These are phyloP conservation scores for Viridothelium virens DNA, from an alignment of 495 filamentous ascomycete genomes.

Conservation along the genomic window DNA sequence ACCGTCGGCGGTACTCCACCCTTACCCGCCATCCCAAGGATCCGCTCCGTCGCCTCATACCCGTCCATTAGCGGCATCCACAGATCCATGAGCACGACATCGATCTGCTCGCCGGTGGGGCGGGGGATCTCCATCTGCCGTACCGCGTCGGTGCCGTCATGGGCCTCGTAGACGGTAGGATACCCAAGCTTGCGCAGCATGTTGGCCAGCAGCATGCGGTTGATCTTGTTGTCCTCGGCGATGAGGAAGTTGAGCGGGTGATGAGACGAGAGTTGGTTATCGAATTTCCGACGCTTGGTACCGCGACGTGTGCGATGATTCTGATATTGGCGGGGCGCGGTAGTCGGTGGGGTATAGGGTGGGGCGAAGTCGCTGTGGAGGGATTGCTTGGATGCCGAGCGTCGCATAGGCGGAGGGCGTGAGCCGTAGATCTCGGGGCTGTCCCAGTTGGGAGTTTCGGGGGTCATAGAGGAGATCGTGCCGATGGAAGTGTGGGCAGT, in stretches of 20 bases:
- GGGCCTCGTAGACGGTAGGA: conserved; percentile 52
- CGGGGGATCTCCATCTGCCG: conserved; percentile 46
- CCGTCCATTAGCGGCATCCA: conserved; percentile 86
- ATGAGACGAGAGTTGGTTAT: conserved; percentile 46
- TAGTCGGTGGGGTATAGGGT: neutral
- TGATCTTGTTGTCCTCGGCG: conserved; percentile 74
- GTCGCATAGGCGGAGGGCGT: neutral
- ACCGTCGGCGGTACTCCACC: conserved; percentile 36
- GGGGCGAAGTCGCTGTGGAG: neutral
- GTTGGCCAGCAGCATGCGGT: conserved; percentile 62
- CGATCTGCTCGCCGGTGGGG: conserved; percentile 40
- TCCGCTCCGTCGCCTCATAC: conserved; percentile 62
- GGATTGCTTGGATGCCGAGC: conserved; percentile 2
- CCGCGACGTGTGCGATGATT: neutral
- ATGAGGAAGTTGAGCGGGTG: conserved; percentile 64
- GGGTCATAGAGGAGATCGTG: neutral
- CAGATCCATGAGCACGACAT: conserved; percentile 72
- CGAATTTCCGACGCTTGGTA: conserved; percentile 22
- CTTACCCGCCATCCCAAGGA: conserved; percentile 37
- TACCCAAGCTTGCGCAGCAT: conserved; percentile 69
- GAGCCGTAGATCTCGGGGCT: neutral
- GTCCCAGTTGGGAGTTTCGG: neutral
- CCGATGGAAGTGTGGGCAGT: neutral
- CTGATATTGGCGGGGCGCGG: conserved; percentile 5
- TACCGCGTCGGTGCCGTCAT: conserved; percentile 67